phyloP scores from a whole-genome alignment of 108 stramenopile genomes.

The Cylindrotheca fusiformis region DNA sequence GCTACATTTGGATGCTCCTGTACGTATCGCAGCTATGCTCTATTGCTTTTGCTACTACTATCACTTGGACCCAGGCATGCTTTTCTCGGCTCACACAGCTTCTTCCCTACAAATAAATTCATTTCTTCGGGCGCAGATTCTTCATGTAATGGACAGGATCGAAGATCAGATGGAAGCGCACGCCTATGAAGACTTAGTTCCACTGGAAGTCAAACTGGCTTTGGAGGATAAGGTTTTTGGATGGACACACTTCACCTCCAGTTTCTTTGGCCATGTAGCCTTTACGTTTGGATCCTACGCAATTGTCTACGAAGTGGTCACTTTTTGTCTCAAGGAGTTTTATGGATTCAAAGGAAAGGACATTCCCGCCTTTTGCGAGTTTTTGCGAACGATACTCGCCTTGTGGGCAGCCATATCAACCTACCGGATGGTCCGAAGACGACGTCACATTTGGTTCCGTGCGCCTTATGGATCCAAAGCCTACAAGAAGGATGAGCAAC shows the following conservation, averaged over 20 bases:
- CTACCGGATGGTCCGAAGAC: slow-evolving; percentile 69
- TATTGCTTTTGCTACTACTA: too few species aligned
- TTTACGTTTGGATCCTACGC: slow-evolving; percentile 52
- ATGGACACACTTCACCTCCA: slow-evolving; percentile 70
- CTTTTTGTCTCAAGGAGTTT: too few species aligned
- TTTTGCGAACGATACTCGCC: slow-evolving; percentile 5
- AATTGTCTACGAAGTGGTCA: slow-evolving; percentile 33
- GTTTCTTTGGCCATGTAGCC: slow-evolving; percentile 59
- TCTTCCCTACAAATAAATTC: too few species aligned
- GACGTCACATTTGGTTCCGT: slow-evolving; percentile 69
- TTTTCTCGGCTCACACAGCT: too few species aligned
- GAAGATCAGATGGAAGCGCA: slow-evolving; percentile 71
- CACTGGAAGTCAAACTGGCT: slow-evolving; percentile 62
- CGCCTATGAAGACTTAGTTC: slow-evolving; percentile 69
- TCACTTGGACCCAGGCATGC: too few species aligned
- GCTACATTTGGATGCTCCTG: too few species aligned
- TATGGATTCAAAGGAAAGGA: background rate
- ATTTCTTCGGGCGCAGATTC: too few species aligned
- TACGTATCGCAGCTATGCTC: too few species aligned
- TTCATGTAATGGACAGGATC: slow-evolving; percentile 58
- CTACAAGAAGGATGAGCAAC: slow-evolving; percentile 33
- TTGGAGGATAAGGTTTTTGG: slow-evolving; percentile 77
- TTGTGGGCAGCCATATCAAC: slow-evolving; percentile 39
- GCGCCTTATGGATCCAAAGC: slow-evolving; percentile 45
- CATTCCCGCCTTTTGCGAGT: background rate